These are phyloP conservation scores for Hypoxylon sp. DNA, from an alignment of 2,329 filamentous ascomycete species.

Conservation along the genomic window DNA sequence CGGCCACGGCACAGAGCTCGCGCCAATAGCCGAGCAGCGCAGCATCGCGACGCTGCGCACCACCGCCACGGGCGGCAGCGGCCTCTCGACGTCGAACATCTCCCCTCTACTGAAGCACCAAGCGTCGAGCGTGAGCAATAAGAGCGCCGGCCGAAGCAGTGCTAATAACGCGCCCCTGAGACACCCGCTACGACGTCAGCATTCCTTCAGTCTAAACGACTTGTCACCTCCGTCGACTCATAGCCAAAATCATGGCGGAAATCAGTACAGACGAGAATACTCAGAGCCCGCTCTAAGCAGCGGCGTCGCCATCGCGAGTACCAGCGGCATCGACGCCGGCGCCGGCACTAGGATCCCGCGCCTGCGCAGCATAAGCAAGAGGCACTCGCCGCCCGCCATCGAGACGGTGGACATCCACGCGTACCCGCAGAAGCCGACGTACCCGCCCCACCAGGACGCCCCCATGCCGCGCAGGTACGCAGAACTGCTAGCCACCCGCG, in stretches of 20 bases:
- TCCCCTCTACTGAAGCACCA: conserved; percentile 48
- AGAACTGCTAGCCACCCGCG: conserved; percentile 5
- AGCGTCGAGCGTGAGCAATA: conserved; percentile 31
- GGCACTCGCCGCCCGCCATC: conserved; percentile 40
- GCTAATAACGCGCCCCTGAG: conserved; percentile 1
- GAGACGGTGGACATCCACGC: conserved; percentile 48
- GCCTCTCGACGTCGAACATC: conserved; percentile 48
- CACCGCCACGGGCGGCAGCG: conserved; percentile 22
- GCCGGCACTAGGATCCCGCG: conserved; percentile 21
- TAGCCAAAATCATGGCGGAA: background rate
- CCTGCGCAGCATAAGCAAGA: conserved; percentile 14
- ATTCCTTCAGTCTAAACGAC: conserved; percentile 54
- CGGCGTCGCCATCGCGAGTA: conserved; percentile 1
- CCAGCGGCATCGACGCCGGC: too few relatives aligned
- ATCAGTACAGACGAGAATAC: background rate
- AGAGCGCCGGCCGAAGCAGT: background rate
- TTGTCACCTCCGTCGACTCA: conserved; percentile 21
- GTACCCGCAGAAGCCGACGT: conserved; percentile 47
- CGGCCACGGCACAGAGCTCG: conserved; percentile 55
- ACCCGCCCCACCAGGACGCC: conserved; percentile 40
- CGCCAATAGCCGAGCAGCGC: conserved; percentile 58
- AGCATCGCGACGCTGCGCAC: conserved; percentile 53
- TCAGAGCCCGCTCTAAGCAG: conserved; percentile 8
- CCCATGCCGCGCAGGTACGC: conserved; percentile 34
- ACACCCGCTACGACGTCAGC: conserved; percentile 47